Conservation (phyloP, 2,329 filamentous ascomycete genomes). For the Monilinia vaccinii-corymbosi region DNA sequence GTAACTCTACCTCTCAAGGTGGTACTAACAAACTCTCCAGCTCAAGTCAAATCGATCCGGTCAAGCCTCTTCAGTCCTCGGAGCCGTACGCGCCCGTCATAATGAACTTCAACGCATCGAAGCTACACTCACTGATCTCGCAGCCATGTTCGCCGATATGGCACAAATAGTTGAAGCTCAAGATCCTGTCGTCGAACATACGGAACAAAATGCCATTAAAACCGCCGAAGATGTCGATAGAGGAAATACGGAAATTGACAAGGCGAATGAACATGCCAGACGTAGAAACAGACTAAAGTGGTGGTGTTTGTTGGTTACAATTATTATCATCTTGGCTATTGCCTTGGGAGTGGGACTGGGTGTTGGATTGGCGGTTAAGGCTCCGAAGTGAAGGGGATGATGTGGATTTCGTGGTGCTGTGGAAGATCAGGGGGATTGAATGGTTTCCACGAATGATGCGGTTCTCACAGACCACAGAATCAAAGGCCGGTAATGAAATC, state of each 20-base stretch:
- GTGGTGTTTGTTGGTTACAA: conserved; percentile 59
- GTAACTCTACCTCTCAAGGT: not conserved
- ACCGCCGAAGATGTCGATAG: conserved; percentile 58
- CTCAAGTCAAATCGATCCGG: conserved; percentile 66
- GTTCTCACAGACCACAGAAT: not conserved
- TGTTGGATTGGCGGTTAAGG: conserved; percentile 20
- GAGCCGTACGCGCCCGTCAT: conserved; percentile 72
- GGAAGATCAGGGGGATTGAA: conserved; percentile 3
- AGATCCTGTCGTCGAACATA: conserved; percentile 51
- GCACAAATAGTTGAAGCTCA: conserved; percentile 67
- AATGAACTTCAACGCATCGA: conserved; percentile 78
- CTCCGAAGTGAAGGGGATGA: not conserved
- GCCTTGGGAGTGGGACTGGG: conserved; percentile 42
- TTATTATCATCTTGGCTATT: conserved; percentile 50
- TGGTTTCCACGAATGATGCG: not conserved
- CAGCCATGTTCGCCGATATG: conserved; percentile 63
- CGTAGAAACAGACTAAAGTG: conserved; percentile 70
- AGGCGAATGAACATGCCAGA: conserved; percentile 58
- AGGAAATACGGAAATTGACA: conserved; percentile 59
- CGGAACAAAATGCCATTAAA: conserved; percentile 56
- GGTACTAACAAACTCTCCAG: conserved; percentile 34
- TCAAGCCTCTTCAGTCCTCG: conserved; percentile 64
- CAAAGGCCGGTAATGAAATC: not conserved
- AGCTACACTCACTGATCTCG: conserved; percentile 61
- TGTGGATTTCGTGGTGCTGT: not conserved